phyloP scores from a whole-genome alignment of 2,329 filamentous ascomycete species.

The Botryosphaeria dothidea region DNA sequence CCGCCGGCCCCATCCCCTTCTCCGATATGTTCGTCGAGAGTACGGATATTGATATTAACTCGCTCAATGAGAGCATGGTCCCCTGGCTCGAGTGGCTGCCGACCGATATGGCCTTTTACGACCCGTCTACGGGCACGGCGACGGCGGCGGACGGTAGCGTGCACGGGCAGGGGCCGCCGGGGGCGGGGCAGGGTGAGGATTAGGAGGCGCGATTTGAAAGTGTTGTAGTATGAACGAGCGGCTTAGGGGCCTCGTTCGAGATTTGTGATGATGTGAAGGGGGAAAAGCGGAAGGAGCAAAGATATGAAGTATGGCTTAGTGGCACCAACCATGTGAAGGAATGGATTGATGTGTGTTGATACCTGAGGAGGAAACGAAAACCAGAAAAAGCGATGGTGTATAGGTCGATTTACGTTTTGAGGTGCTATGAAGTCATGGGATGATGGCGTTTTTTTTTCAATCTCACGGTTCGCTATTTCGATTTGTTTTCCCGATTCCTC shows the following conservation, averaged over 20 bases:
- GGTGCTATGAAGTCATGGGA: too few relatives aligned
- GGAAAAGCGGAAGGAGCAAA: too few relatives aligned
- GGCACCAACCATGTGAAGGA: too few relatives aligned
- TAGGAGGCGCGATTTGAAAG: neutral
- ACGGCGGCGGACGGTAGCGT: neutral
- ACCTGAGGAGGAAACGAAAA: neutral
- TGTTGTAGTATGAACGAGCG: too few relatives aligned
- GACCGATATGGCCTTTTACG: neutral
- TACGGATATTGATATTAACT: constrained; percentile 74
- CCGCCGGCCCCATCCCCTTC: constrained; percentile 28
- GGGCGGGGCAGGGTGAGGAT: neutral
- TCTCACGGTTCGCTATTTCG: too few relatives aligned
- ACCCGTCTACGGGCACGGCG: neutral
- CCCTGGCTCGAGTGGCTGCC: constrained; percentile 75
- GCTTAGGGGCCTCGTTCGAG: too few relatives aligned
- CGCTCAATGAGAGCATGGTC: constrained; percentile 68
- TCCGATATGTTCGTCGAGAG: constrained; percentile 70
- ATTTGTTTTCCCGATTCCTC: too few relatives aligned
- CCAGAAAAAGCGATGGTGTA: too few relatives aligned
- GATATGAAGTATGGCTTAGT: too few relatives aligned
- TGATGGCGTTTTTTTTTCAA: too few relatives aligned
- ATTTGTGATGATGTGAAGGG: too few relatives aligned
- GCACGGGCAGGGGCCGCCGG: neutral
- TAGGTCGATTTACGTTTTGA: too few relatives aligned
- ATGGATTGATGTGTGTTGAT: neutral